Percentiles rank a stretch among this genome's conserved stretches.
Conservation (phyloP, 1,284 basidiomycete species). For the Tylopilus sp. region DNA sequence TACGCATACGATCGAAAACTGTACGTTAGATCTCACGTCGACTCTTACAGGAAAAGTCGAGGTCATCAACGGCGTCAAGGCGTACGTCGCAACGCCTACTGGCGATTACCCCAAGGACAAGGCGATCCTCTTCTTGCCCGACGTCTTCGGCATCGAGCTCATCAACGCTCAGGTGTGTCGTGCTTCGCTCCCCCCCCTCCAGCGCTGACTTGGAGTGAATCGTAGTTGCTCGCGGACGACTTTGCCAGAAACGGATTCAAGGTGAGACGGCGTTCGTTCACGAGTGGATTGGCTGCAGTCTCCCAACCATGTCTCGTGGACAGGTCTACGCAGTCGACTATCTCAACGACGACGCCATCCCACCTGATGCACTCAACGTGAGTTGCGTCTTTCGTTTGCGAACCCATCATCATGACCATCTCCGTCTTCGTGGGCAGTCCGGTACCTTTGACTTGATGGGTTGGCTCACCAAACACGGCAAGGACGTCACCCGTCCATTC, state of each 20-base stretch:
- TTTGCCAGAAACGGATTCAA: slow-evolving; percentile 73
- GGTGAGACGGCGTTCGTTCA: slow-evolving; percentile 31
- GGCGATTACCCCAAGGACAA: slow-evolving; percentile 53
- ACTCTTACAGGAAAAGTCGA: slow-evolving; percentile 21
- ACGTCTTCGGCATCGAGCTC: slow-evolving; percentile 56
- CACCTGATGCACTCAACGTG: slow-evolving; percentile 21
- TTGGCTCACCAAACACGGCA: slow-evolving; percentile 52
- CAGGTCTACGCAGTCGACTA: slow-evolving; percentile 46
- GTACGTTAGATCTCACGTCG: neutral
- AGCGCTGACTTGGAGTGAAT: neutral
- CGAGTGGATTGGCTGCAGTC: neutral
- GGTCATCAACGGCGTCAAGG: slow-evolving; percentile 45
- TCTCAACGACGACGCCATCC: slow-evolving; percentile 41
- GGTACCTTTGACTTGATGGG: slow-evolving; percentile 39
- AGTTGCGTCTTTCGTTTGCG: neutral
- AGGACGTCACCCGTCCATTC: slow-evolving; percentile 44
- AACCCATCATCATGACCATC: neutral
- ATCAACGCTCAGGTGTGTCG: slow-evolving; percentile 49
- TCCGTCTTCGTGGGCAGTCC: neutral
- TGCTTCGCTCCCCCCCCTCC: neutral
- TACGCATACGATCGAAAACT: slow-evolving; percentile 1
- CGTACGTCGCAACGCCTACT: slow-evolving; percentile 50
- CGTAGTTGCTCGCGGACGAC: slow-evolving; percentile 63
- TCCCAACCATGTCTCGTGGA: slow-evolving; percentile 39
- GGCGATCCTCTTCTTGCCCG: slow-evolving; percentile 54